A percentile compares a stretch with the other conserved stretches of the same genome.
Conservation (phyloP, 495 filamentous ascomycete genomes). For the Lasiosphaeria ovina region DNA sequence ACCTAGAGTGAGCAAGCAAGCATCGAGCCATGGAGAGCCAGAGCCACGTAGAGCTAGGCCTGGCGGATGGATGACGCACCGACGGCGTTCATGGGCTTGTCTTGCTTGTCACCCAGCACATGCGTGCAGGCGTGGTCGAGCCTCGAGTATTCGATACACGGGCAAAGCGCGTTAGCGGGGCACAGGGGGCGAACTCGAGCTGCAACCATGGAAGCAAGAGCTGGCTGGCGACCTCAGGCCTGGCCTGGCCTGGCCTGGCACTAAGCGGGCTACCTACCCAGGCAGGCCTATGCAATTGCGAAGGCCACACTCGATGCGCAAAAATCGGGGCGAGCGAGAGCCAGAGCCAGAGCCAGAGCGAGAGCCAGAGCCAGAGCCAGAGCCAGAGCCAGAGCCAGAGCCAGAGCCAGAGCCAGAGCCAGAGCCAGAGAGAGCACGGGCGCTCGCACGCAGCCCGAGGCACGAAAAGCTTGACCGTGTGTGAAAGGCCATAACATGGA, state of each 20-base stretch:
- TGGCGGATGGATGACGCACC: conserved; percentile 4
- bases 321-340: too few relatives aligned
- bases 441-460: background rate
- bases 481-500: background rate
- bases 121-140: conserved; percentile 3
- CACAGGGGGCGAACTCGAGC: background rate
- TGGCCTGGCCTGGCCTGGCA: background rate
- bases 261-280: too few relatives aligned
- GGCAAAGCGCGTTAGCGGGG: conserved; percentile 5
- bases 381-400: too few relatives aligned
- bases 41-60: background rate
- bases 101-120: conserved; percentile 2
- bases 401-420: background rate
- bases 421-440: background rate
- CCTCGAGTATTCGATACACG: conserved; percentile 7
- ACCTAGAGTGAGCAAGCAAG: background rate
- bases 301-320: too few relatives aligned
- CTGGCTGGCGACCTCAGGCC: background rate
- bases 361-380: background rate
- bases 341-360: too few relatives aligned
- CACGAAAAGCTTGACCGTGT: background rate
- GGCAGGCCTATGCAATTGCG: too few relatives aligned
- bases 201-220: background rate
- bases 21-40: background rate
- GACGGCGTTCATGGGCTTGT: background rate